Evolutionary conservation across 2,329 filamentous ascomycete genomes (phyloP).

Genomic region (Clarireedia homoeocarpa): DNA sequence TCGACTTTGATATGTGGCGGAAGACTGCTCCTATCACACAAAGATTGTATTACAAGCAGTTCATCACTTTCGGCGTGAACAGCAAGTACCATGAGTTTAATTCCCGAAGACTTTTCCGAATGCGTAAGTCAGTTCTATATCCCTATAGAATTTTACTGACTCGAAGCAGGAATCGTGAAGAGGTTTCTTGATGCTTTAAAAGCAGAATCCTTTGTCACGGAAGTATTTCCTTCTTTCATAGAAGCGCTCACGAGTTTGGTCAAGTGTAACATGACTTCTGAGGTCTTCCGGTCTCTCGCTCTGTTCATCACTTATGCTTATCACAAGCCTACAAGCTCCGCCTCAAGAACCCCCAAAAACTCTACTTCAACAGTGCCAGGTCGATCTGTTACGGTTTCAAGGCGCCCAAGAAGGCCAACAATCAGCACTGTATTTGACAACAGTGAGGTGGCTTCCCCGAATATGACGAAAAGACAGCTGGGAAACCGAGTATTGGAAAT

Average conservation of each 20-base stretch:
- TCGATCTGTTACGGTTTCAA: conserved; percentile 29
- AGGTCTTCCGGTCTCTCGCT: conserved; percentile 78
- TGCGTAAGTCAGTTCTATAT: conserved; percentile 57
- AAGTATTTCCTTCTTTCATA: conserved; percentile 70
- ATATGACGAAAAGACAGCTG: conserved; percentile 58
- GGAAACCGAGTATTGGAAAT: conserved; percentile 69
- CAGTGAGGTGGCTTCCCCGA: conserved; percentile 31
- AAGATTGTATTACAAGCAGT: conserved; percentile 88
- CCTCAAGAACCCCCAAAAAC: conserved; percentile 44
- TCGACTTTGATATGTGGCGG: conserved; percentile 92
- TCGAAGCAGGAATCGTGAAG: conserved; percentile 68
- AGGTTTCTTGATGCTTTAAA: conserved; percentile 86
- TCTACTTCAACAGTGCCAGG: conserved; percentile 36
- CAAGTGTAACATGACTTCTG: conserved; percentile 71
- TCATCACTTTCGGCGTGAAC: conserved; percentile 76
- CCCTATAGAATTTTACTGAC: conserved; percentile 11
- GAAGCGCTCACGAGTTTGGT: conserved; percentile 72
- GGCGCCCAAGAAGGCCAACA: conserved; percentile 24
- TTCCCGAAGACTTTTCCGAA: conserved; percentile 73
- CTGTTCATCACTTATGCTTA: conserved; percentile 91
- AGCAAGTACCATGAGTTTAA: conserved; percentile 94
- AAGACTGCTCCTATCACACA: conserved; percentile 69
- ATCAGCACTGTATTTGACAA: conserved; percentile 23
- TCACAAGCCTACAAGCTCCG: conserved; percentile 47
- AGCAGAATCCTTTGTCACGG: conserved; percentile 65